A percentile compares a stretch with the other conserved stretches of the same genome.
Evolutionary conservation across 176 grass and related monocot genomes (phyloP).

Genomic region (Oryza rufipogon): DNA sequence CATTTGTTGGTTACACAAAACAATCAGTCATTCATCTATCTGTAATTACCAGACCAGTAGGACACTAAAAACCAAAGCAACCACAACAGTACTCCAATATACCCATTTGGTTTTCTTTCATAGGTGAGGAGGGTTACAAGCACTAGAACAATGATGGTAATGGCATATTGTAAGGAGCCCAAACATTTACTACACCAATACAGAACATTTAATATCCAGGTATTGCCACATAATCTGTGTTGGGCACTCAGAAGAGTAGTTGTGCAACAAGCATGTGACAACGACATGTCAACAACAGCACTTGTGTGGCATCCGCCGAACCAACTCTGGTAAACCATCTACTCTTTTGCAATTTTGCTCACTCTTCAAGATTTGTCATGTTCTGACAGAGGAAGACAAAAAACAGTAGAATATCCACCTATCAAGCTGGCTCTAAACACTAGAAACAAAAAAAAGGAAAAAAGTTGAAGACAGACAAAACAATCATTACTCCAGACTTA

Average conservation of each 20-base stretch:
- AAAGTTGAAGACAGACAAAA: conserved; percentile 16
- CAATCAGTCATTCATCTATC: conserved; percentile 13
- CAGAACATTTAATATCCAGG: conserved; percentile 27
- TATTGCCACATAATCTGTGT: conserved; percentile 23
- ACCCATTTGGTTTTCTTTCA: conserved; percentile 18
- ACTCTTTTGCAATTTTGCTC: conserved; percentile 41
- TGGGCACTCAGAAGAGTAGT: conserved; percentile 26
- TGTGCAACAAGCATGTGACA: conserved; percentile 48
- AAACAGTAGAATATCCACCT: conserved; percentile 5
- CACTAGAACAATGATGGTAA: background rate
- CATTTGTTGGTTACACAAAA: conserved; percentile 25
- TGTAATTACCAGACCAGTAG: conserved; percentile 20
- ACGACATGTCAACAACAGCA: conserved; percentile 51
- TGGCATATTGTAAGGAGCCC: background rate
- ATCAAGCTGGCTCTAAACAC: conserved; percentile 6
- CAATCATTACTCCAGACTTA: conserved; percentile 8
- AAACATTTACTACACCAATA: conserved; percentile 1
- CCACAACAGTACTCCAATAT: conserved; percentile 12
- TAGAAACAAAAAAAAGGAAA: background rate
- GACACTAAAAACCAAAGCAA: conserved; percentile 32
- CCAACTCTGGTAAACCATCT: conserved; percentile 49
- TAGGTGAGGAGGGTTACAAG: conserved; percentile 24
- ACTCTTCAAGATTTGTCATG: conserved; percentile 50
- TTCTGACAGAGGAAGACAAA: conserved; percentile 44
- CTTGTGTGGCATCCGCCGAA: conserved; percentile 39